Conservation (phyloP, 2,329 filamentous ascomycete species). For the Diaporthe sp. region DNA sequence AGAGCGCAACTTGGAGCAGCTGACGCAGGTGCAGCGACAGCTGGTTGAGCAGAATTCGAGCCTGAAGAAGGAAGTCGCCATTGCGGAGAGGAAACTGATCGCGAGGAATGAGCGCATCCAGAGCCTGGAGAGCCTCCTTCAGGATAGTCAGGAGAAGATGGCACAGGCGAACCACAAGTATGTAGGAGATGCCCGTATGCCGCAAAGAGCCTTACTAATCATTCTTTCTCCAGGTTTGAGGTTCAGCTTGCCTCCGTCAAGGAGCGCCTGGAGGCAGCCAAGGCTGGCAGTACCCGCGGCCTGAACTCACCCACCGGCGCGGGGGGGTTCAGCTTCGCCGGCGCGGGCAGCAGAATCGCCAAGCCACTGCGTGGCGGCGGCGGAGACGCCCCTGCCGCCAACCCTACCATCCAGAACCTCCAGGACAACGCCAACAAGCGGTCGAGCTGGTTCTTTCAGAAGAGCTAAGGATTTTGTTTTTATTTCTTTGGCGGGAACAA, state of each 20-base stretch:
- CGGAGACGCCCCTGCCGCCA: constrained; percentile 57
- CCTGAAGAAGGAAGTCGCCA: constrained; percentile 98
- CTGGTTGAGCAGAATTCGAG: constrained; percentile 97
- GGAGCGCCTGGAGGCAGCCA: constrained; percentile 95
- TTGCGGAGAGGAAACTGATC: constrained; percentile 96
- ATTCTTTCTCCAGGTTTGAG: constrained; percentile 79
- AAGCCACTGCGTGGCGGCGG: constrained; percentile 76
- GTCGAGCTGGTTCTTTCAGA: constrained; percentile 80
- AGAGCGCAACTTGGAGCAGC: constrained; percentile 96
- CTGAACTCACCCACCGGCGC: constrained; percentile 71
- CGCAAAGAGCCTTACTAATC: constrained; percentile 30
- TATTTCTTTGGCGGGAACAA: neutral
- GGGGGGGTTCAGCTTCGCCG: constrained; percentile 77
- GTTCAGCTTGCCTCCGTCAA: constrained; percentile 96
- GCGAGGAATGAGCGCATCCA: constrained; percentile 97
- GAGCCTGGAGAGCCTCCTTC: constrained; percentile 88
- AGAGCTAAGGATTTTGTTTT: constrained; percentile 48
- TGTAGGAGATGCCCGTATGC: constrained; percentile 47
- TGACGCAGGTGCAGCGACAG: constrained; percentile 96
- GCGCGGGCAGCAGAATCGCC: constrained; percentile 73
- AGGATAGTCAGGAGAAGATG: constrained; percentile 98
- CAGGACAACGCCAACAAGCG: constrained; percentile 71
- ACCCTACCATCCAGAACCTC: constrained; percentile 67
- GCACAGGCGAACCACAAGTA: constrained; percentile 98
- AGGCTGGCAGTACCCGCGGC: constrained; percentile 88